Percentiles rank a stretch among this genome's conserved stretches.
phyloP scores from a whole-genome alignment of 495 filamentous ascomycete genomes.

The Annulohypoxylon stygium region DNA sequence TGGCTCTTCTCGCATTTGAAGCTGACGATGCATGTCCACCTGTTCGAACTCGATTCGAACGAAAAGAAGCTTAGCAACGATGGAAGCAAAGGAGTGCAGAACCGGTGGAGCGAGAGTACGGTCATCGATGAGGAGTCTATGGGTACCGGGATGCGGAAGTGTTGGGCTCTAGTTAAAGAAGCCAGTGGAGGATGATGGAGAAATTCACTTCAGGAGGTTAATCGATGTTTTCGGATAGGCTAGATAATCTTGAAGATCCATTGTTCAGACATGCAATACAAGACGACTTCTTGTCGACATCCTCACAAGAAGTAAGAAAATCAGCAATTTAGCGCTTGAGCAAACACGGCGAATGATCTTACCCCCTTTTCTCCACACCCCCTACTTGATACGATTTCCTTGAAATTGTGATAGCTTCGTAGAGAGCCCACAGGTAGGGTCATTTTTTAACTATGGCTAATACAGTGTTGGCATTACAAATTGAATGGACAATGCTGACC shows the following conservation, averaged over 20 bases:
- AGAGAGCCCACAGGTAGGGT: too few species aligned
- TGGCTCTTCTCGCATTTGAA: constrained; percentile 64
- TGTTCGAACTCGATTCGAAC: constrained; percentile 51
- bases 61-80: background rate
- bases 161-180: constrained; percentile 56
- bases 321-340: background rate
- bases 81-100: background rate
- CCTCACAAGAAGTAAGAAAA: background rate
- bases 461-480: constrained; percentile 8
- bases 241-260: background rate
- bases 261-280: background rate
- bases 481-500: background rate
- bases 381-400: too few species aligned
- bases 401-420: too few species aligned
- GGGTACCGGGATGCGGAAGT: constrained; percentile 64
- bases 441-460: background rate
- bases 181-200: constrained; percentile 25
- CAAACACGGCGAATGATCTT: background rate
- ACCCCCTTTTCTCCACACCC: too few species aligned
- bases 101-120: constrained; percentile 50
- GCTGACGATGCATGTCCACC: constrained; percentile 61
- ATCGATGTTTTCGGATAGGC: background rate
- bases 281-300: background rate
- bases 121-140: constrained; percentile 58
- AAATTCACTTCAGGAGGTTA: background rate